These are phyloP conservation scores for Cyanophora paradoxa DNA, from an alignment of 78 protist genomes.

Conservation along the genomic window DNA sequence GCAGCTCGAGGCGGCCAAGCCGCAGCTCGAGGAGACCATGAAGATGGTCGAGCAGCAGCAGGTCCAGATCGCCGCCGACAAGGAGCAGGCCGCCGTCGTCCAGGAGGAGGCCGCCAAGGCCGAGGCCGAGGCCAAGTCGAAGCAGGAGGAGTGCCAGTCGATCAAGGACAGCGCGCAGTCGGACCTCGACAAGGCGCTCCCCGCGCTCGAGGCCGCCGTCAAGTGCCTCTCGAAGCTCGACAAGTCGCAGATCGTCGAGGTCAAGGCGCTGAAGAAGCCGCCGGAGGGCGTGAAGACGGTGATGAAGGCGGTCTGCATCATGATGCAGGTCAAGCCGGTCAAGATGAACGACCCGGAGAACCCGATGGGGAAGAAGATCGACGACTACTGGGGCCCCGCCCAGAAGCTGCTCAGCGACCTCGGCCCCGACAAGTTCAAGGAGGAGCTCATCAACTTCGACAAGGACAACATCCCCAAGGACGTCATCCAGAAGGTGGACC, in stretches of 20 bases:
- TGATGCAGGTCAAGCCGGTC: conserved; percentile 42
- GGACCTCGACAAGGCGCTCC: conserved; percentile 75
- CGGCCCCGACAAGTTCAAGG: conserved; percentile 37
- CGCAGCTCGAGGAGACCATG: conserved; percentile 1
- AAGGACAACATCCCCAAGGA: conserved; percentile 52
- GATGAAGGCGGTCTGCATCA: conserved; percentile 58
- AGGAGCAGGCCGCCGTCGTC: conserved; percentile 37
- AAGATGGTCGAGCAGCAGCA: conserved; percentile 36
- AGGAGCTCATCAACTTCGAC: conserved; percentile 48
- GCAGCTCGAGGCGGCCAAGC: conserved; percentile 24
- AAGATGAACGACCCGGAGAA: conserved; percentile 2
- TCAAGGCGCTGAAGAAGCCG: conserved; percentile 52
- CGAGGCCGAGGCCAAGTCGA: conserved; percentile 24
- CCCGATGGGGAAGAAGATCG: conserved; percentile 38
- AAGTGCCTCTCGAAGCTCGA: not conserved
- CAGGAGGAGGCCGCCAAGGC: conserved; percentile 31
- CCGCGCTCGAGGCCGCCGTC: conserved; percentile 68
- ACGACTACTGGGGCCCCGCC: conserved; percentile 72
- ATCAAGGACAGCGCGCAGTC: conserved; percentile 30
- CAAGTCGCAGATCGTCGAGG: conserved; percentile 42
- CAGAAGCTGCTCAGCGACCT: conserved; percentile 36
- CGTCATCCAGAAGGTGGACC: conserved; percentile 38
- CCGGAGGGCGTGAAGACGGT: conserved; percentile 65
- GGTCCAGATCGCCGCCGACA: conserved; percentile 23
- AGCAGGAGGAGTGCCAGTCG: conserved; percentile 20